Evolutionary conservation across 176 grass and related monocot species (phyloP), one percentile per base, ranked within the genome.

Genomic region (Aegilops umbellulata): DNA sequence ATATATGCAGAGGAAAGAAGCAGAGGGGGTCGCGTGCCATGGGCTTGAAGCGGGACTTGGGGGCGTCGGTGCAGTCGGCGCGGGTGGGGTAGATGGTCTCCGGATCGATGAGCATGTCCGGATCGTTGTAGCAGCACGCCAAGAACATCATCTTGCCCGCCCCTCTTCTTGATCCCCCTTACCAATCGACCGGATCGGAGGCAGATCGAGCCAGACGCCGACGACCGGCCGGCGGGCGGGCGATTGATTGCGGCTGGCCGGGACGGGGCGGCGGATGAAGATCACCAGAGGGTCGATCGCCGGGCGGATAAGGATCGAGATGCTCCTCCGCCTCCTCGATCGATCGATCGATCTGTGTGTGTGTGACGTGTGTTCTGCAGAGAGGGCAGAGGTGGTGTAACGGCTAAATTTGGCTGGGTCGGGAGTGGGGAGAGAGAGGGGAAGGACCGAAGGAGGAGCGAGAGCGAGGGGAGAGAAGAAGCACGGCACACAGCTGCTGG

Each of bases 41-140:
- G 65, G 94, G 92, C 88, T 94, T 95, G 90, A 98, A 98, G 35
- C 94, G 93, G 61, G 82, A 91, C 76, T 84, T 88, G 64, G 92
- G 90, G 6, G 81, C 90, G 23, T 86, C 86, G 51, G 73, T 87
- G 90, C 91, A 98, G 60, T 92, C 96, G 38, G 88, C 71, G 47
- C 88, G 91, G 78, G 94, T 89, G 57, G 91, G 88, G 68, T 95
- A 95, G 79, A 91, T 76, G 24, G 97, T 86, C 58, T 95, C 92
- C 32, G 97, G 97, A 49, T 95, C 93, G 64, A 91, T 93, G 42
- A 78, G 90, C 73, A 90, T 92, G 74, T 95, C 93, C 71, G 90
- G 92, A 46, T 95, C 84, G 34, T 79, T 88, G 74, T 83, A 87
- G 86, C 94, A 98, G 78, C 97, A 98, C 29, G 74, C 88, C 84